Evolutionary conservation across 2,329 filamentous ascomycete genomes (phyloP), one percentile per base, ranked within the genome.

Genomic region (Anthostomella pinea): DNA sequence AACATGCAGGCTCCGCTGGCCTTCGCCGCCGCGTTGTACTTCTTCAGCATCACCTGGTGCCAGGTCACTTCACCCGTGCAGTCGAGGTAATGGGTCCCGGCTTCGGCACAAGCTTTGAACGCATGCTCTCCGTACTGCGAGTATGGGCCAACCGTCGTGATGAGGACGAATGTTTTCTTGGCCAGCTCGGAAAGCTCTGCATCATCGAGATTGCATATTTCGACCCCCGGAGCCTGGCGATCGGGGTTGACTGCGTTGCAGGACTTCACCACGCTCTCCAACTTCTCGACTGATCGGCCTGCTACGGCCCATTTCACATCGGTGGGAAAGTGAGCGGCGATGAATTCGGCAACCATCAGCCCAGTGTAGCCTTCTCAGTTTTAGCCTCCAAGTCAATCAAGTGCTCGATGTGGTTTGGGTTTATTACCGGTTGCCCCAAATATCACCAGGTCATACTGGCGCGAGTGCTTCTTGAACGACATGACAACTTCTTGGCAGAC

Each of bases 221-320:
- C 78, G 33, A 82, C 71, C 19, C 52, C 73, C 73, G 52, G 33
- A 14, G 30, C 24, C 17, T 38, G 39, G 35, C 90, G 81, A 59
- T 94, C 81, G 2, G 81, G 70, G 57, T 85, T 85, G 40, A 85
- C 54, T 38, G 66, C 58, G 52, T 80, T 79, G 58, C 90, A 73
- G 36, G 86, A 79, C 34, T 79, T 68, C 6, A 81, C 78, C 8
- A 96, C 63, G 25, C 67, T 65, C 48, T 84, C 75, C 4, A 97
- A 73, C 62, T 95, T 61, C 30, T 54, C 49, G 17, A 39, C 41
- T 14, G 58, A 61, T n/a, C 58, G 56, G 15, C 58, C 58, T 29
- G 58, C 58, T 32, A 60, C 45, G 8, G 58, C 58, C 58, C 58
- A 61, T 39, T 43, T 55, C 16, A 52, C 32, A 39, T 57, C 37